These are phyloP conservation scores for Alternaria alternata DNA, from an alignment of 2,329 filamentous ascomycete genomes.

Conservation along the genomic window DNA sequence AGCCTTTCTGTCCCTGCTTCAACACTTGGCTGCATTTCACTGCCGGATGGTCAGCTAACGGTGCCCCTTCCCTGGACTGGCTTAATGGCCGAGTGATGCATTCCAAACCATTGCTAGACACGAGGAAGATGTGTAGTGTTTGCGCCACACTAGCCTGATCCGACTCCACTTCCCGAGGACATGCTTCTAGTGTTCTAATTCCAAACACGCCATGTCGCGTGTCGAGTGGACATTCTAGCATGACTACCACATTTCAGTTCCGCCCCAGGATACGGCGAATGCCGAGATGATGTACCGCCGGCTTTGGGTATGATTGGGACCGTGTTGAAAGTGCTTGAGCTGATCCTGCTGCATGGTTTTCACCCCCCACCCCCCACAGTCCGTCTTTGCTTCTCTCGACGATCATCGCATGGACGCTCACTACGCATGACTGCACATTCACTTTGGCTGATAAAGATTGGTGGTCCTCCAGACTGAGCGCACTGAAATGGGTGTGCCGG, in stretches of 20 bases:
- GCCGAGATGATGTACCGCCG: slow-evolving; percentile 4
- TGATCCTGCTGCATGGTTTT: slow-evolving; percentile 6
- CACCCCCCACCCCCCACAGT: not conserved
- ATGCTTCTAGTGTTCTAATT: slow-evolving; percentile 4
- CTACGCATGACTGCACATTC: slow-evolving; percentile 4
- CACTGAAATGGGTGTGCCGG: slow-evolving; percentile 22
- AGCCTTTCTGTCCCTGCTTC: not conserved
- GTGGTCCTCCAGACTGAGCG: slow-evolving; percentile 8
- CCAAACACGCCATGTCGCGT: slow-evolving; percentile 12
- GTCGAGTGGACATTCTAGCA: slow-evolving; percentile 1
- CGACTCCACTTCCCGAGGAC: not conserved
- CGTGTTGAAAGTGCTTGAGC: not conserved
- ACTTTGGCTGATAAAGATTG: not conserved
- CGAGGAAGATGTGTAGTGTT: not conserved
- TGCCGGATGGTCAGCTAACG: not conserved
- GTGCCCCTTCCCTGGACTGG: not conserved
- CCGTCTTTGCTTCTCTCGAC: not conserved
- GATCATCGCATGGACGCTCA: not conserved
- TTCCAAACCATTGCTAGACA: not conserved
- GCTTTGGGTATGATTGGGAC: slow-evolving; percentile 2
- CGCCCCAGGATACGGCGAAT: not conserved
- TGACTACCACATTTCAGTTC: slow-evolving; percentile 3
- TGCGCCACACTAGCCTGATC: not conserved
- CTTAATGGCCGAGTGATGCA: not conserved
- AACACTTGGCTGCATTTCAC: not conserved